These are phyloP conservation scores for Microstegium vimineum DNA, from an alignment of 176 grass and related monocot species.

Conservation along the genomic window DNA sequence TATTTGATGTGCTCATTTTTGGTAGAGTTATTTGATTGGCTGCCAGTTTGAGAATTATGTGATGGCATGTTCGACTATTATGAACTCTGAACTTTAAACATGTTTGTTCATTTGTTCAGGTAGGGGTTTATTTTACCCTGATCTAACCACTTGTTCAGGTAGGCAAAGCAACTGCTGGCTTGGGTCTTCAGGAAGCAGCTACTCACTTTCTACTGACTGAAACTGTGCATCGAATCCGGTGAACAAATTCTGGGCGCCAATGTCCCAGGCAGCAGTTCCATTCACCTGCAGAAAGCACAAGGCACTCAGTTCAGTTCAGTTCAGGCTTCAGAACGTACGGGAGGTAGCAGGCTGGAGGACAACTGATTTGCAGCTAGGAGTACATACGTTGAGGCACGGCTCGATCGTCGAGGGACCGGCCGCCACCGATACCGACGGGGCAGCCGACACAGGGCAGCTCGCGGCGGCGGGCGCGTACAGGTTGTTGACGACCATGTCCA, in stretches of 20 bases:
- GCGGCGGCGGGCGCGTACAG: conserved; percentile 15
- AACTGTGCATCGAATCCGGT: conserved; percentile 52
- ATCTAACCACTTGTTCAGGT: conserved; percentile 12
- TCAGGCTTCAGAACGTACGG: conserved; percentile 28
- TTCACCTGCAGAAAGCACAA: conserved; percentile 44
- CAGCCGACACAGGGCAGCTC: conserved; percentile 2
- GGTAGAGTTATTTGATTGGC: not conserved
- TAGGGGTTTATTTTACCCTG: not conserved
- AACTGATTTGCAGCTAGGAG: not conserved
- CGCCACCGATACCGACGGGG: not conserved
- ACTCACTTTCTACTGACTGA: conserved; percentile 69
- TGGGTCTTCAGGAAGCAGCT: conserved; percentile 15
- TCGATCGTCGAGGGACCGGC: conserved; percentile 31
- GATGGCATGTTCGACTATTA: not conserved
- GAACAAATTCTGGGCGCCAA: conserved; percentile 48
- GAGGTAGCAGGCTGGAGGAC: not conserved
- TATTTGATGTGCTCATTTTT: not conserved
- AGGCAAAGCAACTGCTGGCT: conserved; percentile 1
- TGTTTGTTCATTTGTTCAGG: too few species aligned
- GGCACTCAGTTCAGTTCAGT: not conserved
- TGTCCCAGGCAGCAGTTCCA: conserved; percentile 56
- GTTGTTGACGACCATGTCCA: conserved; percentile 57
- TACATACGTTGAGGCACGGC: conserved; percentile 53
- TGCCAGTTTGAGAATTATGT: not conserved
- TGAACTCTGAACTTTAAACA: not conserved